phyloP scores from a whole-genome alignment of 139 green algal species.

The Chlorella sp. region DNA sequence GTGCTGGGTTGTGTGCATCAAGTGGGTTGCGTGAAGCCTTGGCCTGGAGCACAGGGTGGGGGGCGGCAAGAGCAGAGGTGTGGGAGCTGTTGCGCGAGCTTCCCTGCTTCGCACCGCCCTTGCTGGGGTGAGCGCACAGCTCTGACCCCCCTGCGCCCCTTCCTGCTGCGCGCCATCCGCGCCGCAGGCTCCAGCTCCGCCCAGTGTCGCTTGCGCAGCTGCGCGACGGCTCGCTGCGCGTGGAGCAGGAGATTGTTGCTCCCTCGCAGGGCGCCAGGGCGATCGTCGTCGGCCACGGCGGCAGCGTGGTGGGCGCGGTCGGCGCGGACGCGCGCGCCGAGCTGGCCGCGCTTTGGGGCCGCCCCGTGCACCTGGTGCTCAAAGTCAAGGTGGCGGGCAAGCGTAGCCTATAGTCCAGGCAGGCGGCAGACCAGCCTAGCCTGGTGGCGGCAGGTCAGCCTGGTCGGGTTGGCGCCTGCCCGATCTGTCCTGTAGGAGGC shows the following conservation, averaged over 20 bases:
- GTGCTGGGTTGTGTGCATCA: neutral
- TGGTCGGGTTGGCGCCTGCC: no score
- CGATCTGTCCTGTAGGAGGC: no score
- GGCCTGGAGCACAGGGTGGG: neutral
- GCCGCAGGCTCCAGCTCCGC: constrained; percentile 27
- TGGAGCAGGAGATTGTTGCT: constrained; percentile 52
- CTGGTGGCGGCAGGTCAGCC: no score
- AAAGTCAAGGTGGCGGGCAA: constrained; percentile 33
- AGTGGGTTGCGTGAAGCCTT: no score
- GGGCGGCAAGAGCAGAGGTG: neutral
- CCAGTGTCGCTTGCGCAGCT: constrained; percentile 15
- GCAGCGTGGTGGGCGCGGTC: constrained; percentile 29
- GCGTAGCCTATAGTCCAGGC: no score
- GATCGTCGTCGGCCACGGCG: constrained; percentile 47
- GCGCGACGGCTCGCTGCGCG: constrained; percentile 23
- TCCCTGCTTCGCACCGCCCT: neutral
- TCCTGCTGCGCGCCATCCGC: constrained; percentile 41
- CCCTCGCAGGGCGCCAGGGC: constrained; percentile 16
- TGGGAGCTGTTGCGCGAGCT: neutral
- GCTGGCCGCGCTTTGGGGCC: constrained; percentile 28
- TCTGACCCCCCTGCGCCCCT: neutral
- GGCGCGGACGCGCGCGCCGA: constrained; percentile 19
- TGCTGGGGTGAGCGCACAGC: neutral
- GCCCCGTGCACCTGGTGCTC: constrained; percentile 34
- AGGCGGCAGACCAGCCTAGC: no score